phyloP scores from a whole-genome alignment of 1,284 basidiomycete species.

The Trametes pubescens region DNA sequence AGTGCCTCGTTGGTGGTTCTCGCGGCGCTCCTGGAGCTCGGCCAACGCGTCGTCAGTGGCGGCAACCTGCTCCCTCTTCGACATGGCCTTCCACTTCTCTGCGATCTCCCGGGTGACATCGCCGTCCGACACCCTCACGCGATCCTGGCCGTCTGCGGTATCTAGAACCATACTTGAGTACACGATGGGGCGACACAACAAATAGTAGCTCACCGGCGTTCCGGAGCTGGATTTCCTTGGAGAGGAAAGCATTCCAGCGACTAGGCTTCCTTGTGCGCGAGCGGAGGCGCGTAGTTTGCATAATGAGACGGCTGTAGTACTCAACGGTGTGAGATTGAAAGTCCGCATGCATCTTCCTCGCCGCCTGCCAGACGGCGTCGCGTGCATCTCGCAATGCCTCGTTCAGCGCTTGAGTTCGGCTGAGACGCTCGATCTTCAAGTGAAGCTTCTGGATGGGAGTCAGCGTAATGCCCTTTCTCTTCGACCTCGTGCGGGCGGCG shows the following conservation, averaged over 20 bases:
- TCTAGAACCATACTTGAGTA: not conserved
- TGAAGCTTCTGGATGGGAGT: not conserved
- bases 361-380: not conserved
- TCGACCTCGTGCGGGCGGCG: not conserved
- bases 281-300: not conserved
- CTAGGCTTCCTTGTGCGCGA: not conserved
- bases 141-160: not conserved
- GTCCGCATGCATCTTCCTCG: conserved; percentile 7
- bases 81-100: conserved; percentile 10
- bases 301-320: conserved; percentile 8
- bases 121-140: not conserved
- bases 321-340: conserved; percentile 9
- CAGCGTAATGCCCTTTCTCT: not conserved
- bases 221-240: not conserved
- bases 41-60: not conserved
- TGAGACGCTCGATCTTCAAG: not conserved
- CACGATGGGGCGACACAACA: not conserved
- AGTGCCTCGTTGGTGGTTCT: not conserved
- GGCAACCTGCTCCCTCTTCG: conserved; percentile 4
- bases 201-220: conserved; percentile 5
- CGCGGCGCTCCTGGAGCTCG: conserved; percentile 9
- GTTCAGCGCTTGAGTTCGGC: not conserved
- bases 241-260: conserved; percentile 15
- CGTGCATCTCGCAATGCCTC: not conserved
- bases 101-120: not conserved